Evolutionary conservation across 2,329 filamentous ascomycete species (phyloP).

Genomic region (Zymoseptoria pseudotritici): DNA sequence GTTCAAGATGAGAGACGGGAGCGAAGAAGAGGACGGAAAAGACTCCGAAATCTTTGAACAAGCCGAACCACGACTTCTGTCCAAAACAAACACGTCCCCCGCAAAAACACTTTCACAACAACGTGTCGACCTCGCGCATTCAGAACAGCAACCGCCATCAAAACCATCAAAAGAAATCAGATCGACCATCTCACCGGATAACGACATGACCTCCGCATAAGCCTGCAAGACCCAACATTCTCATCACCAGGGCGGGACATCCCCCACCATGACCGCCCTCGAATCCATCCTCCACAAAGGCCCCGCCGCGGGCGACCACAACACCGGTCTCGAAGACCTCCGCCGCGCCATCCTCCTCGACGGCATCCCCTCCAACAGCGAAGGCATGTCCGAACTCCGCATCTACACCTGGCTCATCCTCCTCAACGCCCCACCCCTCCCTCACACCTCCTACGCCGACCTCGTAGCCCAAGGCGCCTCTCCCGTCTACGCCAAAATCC

Average conservation of each 20-base stretch:
- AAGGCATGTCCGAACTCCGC: conserved; percentile 83
- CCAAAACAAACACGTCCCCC: background rate
- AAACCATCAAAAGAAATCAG: background rate
- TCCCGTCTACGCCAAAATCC: conserved; percentile 92
- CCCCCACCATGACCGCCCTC: conserved; percentile 40
- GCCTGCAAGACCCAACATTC: background rate
- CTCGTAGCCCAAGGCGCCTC: conserved; percentile 91
- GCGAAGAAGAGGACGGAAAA: background rate
- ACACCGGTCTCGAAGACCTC: conserved; percentile 60
- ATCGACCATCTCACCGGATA: background rate
- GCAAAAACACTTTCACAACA: background rate
- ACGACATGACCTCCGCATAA: no score
- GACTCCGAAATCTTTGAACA: background rate
- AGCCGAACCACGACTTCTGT: background rate
- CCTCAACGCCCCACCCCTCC: conserved; percentile 75
- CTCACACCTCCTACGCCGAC: conserved; percentile 79
- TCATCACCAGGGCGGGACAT: background rate
- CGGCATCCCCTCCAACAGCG: conserved; percentile 67
- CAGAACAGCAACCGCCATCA: background rate
- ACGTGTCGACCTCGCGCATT: background rate
- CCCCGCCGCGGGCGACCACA: conserved; percentile 62
- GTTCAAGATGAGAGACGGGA: background rate
- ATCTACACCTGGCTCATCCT: conserved; percentile 97
- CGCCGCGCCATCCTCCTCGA: conserved; percentile 67
- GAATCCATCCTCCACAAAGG: conserved; percentile 76